Percentiles rank a stretch among this genome's conserved stretches.
Conservation (phyloP, 495 filamentous ascomycete genomes). For the Daldinia vernicosa region DNA sequence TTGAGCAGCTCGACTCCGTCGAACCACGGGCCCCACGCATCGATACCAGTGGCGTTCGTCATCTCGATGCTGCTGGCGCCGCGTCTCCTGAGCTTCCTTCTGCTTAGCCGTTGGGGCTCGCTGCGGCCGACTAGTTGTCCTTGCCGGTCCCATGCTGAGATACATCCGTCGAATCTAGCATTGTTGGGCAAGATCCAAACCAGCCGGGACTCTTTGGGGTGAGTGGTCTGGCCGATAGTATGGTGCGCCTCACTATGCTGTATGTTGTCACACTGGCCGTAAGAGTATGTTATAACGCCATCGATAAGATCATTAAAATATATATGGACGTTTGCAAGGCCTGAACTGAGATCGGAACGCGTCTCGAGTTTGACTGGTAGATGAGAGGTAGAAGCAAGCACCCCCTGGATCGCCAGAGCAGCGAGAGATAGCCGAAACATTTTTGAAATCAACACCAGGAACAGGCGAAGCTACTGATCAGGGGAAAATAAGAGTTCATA, state of each 20-base stretch:
- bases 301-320: constrained; percentile 40
- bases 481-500: background rate
- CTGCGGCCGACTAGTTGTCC: constrained; percentile 56
- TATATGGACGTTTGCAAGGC: constrained; percentile 57
- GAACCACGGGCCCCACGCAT: constrained; percentile 73
- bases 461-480: constrained; percentile 1
- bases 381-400: constrained; percentile 12
- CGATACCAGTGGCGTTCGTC: constrained; percentile 60
- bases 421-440: constrained; percentile 37
- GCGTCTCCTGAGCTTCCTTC: constrained; percentile 43
- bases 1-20: constrained; percentile 71
- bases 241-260: constrained; percentile 45
- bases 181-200: constrained; percentile 65
- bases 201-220: constrained; percentile 47
- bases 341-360: constrained; percentile 50
- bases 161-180: constrained; percentile 55
- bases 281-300: constrained; percentile 51
- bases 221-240: constrained; percentile 37
- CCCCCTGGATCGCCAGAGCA: constrained; percentile 28
- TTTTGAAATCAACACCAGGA: background rate
- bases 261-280: constrained; percentile 49
- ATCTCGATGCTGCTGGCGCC: constrained; percentile 54
- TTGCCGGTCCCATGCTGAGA: constrained; percentile 60
- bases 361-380: constrained; percentile 52
- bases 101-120: constrained; percentile 47